Evolutionary conservation across 306 rosid species (phyloP).

Genomic region (Prosopis cineraria): DNA sequence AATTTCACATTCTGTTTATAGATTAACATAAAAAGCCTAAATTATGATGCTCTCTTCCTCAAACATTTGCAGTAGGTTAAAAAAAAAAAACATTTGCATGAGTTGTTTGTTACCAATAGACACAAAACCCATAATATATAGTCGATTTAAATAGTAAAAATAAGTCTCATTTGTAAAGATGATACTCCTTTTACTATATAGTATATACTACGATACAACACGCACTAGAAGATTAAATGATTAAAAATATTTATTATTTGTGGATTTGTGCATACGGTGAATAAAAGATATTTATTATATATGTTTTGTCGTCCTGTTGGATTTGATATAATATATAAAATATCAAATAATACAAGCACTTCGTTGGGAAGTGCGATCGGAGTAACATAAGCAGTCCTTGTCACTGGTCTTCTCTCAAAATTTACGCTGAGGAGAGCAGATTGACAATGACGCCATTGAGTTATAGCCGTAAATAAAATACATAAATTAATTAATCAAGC

Average conservation of each 20-base stretch:
- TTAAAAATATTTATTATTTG: not conserved
- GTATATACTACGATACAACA: not conserved
- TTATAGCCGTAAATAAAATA: not conserved
- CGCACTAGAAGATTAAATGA: not conserved
- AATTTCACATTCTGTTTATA: not conserved
- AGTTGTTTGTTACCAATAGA: not conserved
- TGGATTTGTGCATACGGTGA: not conserved
- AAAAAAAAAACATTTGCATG: not conserved
- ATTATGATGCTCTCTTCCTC: not conserved
- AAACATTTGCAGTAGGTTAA: not conserved
- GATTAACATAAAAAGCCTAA: not conserved
- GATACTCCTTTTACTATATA: not conserved
- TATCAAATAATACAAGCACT: not conserved
- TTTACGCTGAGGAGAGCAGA: slow-evolving; percentile 2
- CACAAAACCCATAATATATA: not conserved
- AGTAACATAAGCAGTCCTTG: slow-evolving; percentile 36
- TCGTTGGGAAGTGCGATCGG: slow-evolving; percentile 10
- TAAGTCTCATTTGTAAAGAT: not conserved
- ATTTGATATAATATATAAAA: not conserved
- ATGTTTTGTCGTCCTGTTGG: slow-evolving; percentile 15
- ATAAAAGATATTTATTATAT: not conserved
- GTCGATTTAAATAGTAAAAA: not conserved
- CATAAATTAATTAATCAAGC: not conserved
- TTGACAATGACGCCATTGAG: not conserved
- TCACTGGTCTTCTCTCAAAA: slow-evolving; percentile 14